phyloP scores from a whole-genome alignment of 176 grass and related monocot species.

The Juncus effusus region DNA sequence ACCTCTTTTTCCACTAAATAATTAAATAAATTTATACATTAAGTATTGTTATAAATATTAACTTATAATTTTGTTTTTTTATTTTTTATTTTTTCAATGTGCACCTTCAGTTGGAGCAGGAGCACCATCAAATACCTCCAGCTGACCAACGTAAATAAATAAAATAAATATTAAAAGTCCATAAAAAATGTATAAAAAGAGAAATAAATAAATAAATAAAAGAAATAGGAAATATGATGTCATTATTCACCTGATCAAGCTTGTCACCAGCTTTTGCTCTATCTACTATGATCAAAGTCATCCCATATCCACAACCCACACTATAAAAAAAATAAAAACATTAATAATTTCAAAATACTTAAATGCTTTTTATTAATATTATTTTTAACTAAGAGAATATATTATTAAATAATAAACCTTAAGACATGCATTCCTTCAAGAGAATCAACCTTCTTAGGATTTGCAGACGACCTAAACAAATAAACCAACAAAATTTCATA shows the following conservation, averaged over 20 bases:
- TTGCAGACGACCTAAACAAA: slow-evolving; percentile 76
- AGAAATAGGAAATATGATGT: slow-evolving; percentile 1
- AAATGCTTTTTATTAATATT: not conserved
- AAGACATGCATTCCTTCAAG: slow-evolving; percentile 81
- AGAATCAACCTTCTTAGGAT: slow-evolving; percentile 97
- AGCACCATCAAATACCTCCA: slow-evolving; percentile 79
- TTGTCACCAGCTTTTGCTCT: slow-evolving; percentile 58
- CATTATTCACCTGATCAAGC: slow-evolving; percentile 60
- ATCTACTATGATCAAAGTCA: slow-evolving; percentile 80
- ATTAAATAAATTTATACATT: not conserved
- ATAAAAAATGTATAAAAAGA: slow-evolving; percentile 15
- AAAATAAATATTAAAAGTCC: slow-evolving; percentile 6
- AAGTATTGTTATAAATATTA: too few relatives aligned
- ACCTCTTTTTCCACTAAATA: slow-evolving; percentile 30
- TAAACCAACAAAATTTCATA: too few relatives aligned
- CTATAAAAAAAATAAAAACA: slow-evolving; percentile 30
- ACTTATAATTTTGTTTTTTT: too few relatives aligned
- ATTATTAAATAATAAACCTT: slow-evolving; percentile 38
- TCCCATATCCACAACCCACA: slow-evolving; percentile 73
- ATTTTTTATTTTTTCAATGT: too few relatives aligned
- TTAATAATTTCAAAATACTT: too few relatives aligned
- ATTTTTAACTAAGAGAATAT: too few relatives aligned
- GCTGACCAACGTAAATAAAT: slow-evolving; percentile 42
- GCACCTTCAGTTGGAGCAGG: slow-evolving; percentile 49
- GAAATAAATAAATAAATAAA: not conserved